Evolutionary conservation across 2,329 filamentous ascomycete species (phyloP), one percentile per base, ranked within the genome.

Genomic region (Trichocomaceae sp.): DNA sequence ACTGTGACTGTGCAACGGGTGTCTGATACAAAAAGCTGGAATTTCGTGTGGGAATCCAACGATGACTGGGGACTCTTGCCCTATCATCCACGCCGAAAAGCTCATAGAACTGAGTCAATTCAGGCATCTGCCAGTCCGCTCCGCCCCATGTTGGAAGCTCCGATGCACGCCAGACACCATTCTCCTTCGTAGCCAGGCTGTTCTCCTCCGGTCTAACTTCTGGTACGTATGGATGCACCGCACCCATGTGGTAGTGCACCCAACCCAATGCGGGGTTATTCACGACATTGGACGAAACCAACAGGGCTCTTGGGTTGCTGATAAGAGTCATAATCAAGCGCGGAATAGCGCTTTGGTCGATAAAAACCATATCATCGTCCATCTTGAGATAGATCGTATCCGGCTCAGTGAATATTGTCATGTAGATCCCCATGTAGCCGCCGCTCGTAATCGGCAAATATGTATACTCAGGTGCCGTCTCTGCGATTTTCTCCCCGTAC

Each of bases 201-300:
- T 56, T 35, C 2, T 44, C 23, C 12, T 49, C 45, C 4, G 50
- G 35, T 47, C 45, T 39, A 3, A 56, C 46, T 44, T 56, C 54
- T 15, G 54, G 54, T 17, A 56, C 54, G 39, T 56, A 56, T 5
- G 54, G 54, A 23, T 56, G 54, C 7, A 56, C 54, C 12, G 54
- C 54, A 49, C 54, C 49, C 54, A 56, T 56, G 29, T 56, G 54
- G 23, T 56, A 56, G 37, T 56, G 54, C 17, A 56, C 54, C 54
- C 54, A 56, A 17, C 54, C 54, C 15, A 56, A 29, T 10, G 54
- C 54, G 23, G 54, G 54, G 10, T 56, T 56, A 17, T 56, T 56
- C 35, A 56, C 54, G 12, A 56, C 54, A 10, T 56, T 56, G 4
- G 54, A 47, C n/a, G 54, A 56, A 5, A 56, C 54, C 19, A 56